phyloP scores from a whole-genome alignment of 805 yeast genomes.

The Citeromyces matritensis region DNA sequence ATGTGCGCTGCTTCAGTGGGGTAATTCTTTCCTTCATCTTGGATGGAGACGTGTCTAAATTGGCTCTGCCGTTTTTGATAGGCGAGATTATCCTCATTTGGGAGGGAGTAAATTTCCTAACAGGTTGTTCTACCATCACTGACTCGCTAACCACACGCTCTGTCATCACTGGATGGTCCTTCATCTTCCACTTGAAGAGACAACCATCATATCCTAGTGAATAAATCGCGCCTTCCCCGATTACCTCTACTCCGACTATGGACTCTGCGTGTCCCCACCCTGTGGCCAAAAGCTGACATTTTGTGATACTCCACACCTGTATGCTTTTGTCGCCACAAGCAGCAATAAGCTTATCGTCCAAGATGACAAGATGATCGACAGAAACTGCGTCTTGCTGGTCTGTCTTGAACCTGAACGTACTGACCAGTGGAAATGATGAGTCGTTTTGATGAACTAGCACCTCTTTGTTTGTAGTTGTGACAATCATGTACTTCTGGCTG shows the following conservation, averaged over 20 bases:
- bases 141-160: too few relatives aligned
- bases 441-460: constrained; percentile 20
- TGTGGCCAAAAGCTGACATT: constrained; percentile 29
- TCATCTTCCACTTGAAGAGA: constrained; percentile 28
- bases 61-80: too few relatives aligned
- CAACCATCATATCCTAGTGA: constrained; percentile 41
- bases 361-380: constrained; percentile 25
- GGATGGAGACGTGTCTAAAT: too few relatives aligned
- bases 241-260: constrained; percentile 23
- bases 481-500: constrained; percentile 22
- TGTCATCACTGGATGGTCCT: not conserved
- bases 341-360: constrained; percentile 17
- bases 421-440: constrained; percentile 14
- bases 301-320: constrained; percentile 25
- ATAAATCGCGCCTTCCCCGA: constrained; percentile 11
- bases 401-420: constrained; percentile 24
- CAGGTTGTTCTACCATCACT: too few relatives aligned
- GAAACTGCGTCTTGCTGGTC: constrained; percentile 24
- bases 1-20: too few relatives aligned
- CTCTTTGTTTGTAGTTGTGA: constrained; percentile 30
- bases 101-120: too few relatives aligned
- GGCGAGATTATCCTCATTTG: too few relatives aligned
- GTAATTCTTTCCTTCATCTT: too few relatives aligned
- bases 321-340: constrained; percentile 45
- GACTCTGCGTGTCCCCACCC: constrained; percentile 51